Evolutionary conservation across 78 protist genomes (phyloP).

Genomic region (Dictyostelium intermedium): DNA sequence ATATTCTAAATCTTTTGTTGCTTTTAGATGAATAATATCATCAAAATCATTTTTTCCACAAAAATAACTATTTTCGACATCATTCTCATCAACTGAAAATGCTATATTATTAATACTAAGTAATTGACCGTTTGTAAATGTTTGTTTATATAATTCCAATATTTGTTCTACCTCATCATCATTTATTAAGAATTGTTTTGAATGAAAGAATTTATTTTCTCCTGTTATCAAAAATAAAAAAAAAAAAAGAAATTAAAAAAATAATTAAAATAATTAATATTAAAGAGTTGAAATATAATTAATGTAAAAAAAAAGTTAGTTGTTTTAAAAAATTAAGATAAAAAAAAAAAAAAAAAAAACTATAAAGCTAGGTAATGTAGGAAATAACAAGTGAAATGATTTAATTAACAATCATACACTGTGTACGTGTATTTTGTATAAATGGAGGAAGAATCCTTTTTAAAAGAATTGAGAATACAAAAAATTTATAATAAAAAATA

Average conservation of each 20-base stretch:
- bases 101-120: not conserved
- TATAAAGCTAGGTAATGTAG: no score
- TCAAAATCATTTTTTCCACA: not conserved
- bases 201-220: not conserved
- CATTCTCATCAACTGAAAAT: not conserved
- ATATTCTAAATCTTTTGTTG: not conserved
- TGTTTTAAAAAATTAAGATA: no score
- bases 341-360: no score
- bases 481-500: no score
- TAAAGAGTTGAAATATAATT: no score
- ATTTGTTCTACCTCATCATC: not conserved
- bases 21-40: not conserved
- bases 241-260: no score
- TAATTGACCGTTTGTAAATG: not conserved
- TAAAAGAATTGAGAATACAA: not conserved
- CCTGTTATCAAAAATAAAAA: not conserved
- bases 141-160: not conserved
- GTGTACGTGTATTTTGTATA: not conserved
- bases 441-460: not conserved
- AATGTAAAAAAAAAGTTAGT: no score
- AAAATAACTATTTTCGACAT: slow-evolving; percentile 2
- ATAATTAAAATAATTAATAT: no score
- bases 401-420: not conserved
- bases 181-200: not conserved
- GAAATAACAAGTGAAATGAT: not conserved